Conservation (phyloP, 2,329 filamentous ascomycete species). For the Sordariomycetes sp. region DNA sequence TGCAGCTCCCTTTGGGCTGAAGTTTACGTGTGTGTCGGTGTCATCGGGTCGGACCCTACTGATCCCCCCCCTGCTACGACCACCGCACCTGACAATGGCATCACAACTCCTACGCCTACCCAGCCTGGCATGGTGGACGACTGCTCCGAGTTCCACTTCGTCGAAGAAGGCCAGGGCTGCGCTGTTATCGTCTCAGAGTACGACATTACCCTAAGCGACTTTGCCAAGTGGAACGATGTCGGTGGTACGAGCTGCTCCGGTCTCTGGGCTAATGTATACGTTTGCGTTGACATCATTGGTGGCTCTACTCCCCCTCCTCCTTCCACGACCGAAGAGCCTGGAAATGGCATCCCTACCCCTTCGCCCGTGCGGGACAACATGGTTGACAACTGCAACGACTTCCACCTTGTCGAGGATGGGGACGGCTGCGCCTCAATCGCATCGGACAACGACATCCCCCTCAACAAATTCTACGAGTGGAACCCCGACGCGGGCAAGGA, state of each 20-base stretch:
- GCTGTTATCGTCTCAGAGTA: constrained; percentile 1
- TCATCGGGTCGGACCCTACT: constrained; percentile 1
- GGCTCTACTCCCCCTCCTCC: no score
- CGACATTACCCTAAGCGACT: constrained; percentile 2
- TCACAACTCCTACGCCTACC: constrained; percentile 4
- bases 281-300: constrained; percentile 3
- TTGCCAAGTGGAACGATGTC: constrained; percentile 8
- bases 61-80: constrained; percentile 2
- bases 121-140: constrained; percentile 9
- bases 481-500: background rate
- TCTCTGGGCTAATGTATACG: constrained; percentile 4
- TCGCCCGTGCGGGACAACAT: constrained; percentile 5
- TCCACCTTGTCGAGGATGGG: constrained; percentile 5
- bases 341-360: constrained; percentile 6
- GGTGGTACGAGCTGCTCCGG: background rate
- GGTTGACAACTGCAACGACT: constrained; percentile 9
- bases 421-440: constrained; percentile 4
- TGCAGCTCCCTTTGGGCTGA: constrained; percentile 5
- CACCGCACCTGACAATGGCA: constrained; percentile 5
- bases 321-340: background rate
- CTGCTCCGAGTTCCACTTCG: constrained; percentile 7
- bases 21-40: constrained; percentile 3
- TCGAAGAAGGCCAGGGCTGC: constrained; percentile 3
- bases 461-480: background rate
- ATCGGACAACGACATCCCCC: background rate